Evolutionary conservation across 805 yeast species (phyloP).

Genomic region (Saccharomycopsis lassenensis): DNA sequence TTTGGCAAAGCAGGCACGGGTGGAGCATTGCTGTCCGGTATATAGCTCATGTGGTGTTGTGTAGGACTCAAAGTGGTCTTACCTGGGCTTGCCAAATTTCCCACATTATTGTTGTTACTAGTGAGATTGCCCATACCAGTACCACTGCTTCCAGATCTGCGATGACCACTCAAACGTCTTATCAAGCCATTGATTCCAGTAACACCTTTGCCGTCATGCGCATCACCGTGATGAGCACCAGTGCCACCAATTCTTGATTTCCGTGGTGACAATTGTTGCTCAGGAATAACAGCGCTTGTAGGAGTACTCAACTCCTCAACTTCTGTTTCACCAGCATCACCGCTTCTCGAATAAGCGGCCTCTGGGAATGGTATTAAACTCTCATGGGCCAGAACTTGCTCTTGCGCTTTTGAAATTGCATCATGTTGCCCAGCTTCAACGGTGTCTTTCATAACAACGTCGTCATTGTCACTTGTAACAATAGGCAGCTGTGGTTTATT

Average conservation of each 20-base stretch:
- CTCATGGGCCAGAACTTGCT: not conserved
- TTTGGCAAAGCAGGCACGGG: constrained; percentile 17
- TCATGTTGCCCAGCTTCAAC: too few relatives aligned
- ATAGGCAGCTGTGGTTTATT: too few relatives aligned
- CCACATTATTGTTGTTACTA: not conserved
- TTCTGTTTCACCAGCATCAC: not conserved
- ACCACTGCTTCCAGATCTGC: constrained; percentile 10
- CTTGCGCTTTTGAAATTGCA: not conserved
- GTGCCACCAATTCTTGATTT: constrained; percentile 12
- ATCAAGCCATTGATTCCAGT: constrained; percentile 21
- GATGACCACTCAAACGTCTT: constrained; percentile 26
- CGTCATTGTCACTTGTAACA: too few relatives aligned
- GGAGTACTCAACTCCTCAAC: not conserved
- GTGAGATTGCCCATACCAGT: not conserved
- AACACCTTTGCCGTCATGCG: constrained; percentile 3
- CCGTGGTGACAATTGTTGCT: constrained; percentile 16
- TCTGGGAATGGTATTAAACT: constrained; percentile 28
- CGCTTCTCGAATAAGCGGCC: constrained; percentile 30
- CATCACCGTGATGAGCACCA: constrained; percentile 1
- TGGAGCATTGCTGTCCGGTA: constrained; percentile 18
- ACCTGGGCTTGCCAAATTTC: not conserved
- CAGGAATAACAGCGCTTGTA: constrained; percentile 1
- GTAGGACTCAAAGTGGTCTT: too few relatives aligned
- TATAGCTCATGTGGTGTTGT: constrained; percentile 12
- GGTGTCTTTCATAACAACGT: too few relatives aligned